phyloP scores from a whole-genome alignment of 768 basidiomycete genomes.

The Suillus americanus region DNA sequence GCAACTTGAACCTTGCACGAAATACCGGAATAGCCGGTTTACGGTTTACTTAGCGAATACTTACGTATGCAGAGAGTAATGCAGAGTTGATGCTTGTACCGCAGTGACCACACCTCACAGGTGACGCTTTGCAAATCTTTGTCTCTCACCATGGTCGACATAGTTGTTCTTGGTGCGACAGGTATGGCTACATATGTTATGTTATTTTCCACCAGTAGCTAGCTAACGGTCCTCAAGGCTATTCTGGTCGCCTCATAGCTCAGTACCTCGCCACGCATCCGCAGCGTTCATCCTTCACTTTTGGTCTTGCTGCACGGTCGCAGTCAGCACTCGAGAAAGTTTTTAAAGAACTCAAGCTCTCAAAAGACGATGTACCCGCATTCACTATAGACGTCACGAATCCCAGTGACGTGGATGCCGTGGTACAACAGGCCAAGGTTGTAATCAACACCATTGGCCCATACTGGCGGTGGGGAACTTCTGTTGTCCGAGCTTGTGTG shows the following conservation, averaged over 20 bases:
- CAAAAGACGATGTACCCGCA: constrained; percentile 42
- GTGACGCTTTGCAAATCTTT: not conserved
- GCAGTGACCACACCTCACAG: not conserved
- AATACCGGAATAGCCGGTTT: not conserved
- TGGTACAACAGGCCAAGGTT: constrained; percentile 58
- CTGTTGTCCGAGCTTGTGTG: constrained; percentile 79
- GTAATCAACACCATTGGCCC: constrained; percentile 81
- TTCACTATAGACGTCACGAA: constrained; percentile 63
- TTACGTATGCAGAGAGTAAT: not conserved
- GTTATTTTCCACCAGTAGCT: not conserved
- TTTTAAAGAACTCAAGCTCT: constrained; percentile 39
- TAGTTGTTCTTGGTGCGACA: constrained; percentile 74
- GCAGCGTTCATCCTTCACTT: constrained; percentile 56
- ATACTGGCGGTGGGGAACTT: constrained; percentile 69
- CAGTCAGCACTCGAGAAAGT: constrained; percentile 56
- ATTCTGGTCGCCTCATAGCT: constrained; percentile 67
- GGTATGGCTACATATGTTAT: constrained; percentile 27
- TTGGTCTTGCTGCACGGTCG: constrained; percentile 73
- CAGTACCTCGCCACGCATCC: constrained; percentile 68
- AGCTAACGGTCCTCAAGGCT: constrained; percentile 38
- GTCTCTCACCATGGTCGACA: constrained; percentile 42
- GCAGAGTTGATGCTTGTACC: too few species aligned
- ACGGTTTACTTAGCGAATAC: not conserved
- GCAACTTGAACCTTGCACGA: not conserved
- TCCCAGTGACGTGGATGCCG: constrained; percentile 49